Conservation (phyloP, 768 basidiomycete species). For the Boletus subcaerulescens region DNA sequence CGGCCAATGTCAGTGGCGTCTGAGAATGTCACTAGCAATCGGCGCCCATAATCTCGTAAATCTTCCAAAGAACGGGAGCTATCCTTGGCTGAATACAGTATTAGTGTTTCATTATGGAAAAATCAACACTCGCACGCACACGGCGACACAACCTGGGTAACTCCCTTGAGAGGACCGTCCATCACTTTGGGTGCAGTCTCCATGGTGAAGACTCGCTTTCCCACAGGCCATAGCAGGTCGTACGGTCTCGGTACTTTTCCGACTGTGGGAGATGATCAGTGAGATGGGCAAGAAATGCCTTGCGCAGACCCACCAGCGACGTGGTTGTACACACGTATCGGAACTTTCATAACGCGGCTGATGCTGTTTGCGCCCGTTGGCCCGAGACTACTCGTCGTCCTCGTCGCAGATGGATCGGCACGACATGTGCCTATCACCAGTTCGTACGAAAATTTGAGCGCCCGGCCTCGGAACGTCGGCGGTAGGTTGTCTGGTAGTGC, state of each 20-base stretch:
- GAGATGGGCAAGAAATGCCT: neutral
- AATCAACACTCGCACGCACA: conserved; percentile 16
- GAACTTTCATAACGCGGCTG: conserved; percentile 85
- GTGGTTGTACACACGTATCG: conserved; percentile 86
- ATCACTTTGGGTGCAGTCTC: conserved; percentile 29
- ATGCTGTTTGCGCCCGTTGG: conserved; percentile 45
- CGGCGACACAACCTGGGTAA: neutral
- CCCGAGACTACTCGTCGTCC: conserved; percentile 31
- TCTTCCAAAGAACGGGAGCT: conserved; percentile 38
- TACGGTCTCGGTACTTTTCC: conserved; percentile 61
- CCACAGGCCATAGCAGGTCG: conserved; percentile 81
- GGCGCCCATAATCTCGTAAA: conserved; percentile 51
- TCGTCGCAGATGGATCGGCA: conserved; percentile 38
- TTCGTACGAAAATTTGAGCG: conserved; percentile 84
- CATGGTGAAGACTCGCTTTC: conserved; percentile 33
- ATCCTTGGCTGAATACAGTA: conserved; percentile 10
- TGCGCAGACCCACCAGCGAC: conserved; percentile 57
- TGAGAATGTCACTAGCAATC: conserved; percentile 47
- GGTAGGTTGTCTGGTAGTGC: conserved; percentile 77
- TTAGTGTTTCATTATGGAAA: neutral
- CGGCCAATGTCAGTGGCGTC: conserved; percentile 23
- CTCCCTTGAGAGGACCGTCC: conserved; percentile 19
- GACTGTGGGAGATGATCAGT: conserved; percentile 33
- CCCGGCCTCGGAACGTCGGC: conserved; percentile 85
- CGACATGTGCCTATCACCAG: conserved; percentile 87